These are phyloP conservation scores for Pseudomonodictys pantanalensis DNA, from an alignment of 495 filamentous ascomycete genomes.

Conservation along the genomic window DNA sequence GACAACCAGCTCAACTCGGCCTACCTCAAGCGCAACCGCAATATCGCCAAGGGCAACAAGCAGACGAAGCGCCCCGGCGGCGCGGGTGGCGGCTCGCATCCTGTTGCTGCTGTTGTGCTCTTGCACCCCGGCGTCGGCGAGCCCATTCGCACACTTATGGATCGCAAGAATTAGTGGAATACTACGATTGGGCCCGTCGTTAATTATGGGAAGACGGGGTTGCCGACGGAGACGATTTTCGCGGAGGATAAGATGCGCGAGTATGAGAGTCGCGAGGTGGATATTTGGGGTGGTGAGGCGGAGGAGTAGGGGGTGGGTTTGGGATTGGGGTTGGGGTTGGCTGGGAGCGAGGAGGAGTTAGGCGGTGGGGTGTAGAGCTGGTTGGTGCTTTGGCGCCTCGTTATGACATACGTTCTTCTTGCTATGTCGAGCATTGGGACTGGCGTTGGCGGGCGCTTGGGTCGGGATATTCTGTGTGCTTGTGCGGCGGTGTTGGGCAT, in stretches of 20 bases:
- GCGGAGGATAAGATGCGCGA: slow-evolving; percentile 53
- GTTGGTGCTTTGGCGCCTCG: too few relatives aligned
- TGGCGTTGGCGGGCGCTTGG: too few relatives aligned
- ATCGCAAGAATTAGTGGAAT: slow-evolving; percentile 79
- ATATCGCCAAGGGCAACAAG: slow-evolving; percentile 90
- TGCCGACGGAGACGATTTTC: slow-evolving; percentile 67
- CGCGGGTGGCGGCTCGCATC: slow-evolving; percentile 53
- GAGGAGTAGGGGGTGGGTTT: too few relatives aligned
- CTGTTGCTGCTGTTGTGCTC: slow-evolving; percentile 52
- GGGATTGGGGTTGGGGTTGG: too few relatives aligned
- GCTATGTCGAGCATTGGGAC: too few relatives aligned
- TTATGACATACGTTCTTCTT: too few relatives aligned
- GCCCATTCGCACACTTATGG: slow-evolving; percentile 83
- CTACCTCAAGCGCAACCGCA: slow-evolving; percentile 94
- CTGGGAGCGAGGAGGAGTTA: too few relatives aligned
- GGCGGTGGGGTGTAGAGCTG: too few relatives aligned
- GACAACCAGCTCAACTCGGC: slow-evolving; percentile 93
- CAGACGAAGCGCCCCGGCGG: slow-evolving; percentile 71
- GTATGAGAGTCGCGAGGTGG: slow-evolving; percentile 66
- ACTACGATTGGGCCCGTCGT: slow-evolving; percentile 84
- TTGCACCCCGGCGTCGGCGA: slow-evolving; percentile 86
- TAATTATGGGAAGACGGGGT: slow-evolving; percentile 62
- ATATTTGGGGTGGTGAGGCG: slow-evolving; percentile 42
- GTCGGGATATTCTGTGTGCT: too few relatives aligned
- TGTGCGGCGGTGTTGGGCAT: too few relatives aligned